Evolutionary conservation across 169 alveolate species (phyloP), one percentile per base, ranked within the genome.

Genomic region (Plasmodium inui): DNA sequence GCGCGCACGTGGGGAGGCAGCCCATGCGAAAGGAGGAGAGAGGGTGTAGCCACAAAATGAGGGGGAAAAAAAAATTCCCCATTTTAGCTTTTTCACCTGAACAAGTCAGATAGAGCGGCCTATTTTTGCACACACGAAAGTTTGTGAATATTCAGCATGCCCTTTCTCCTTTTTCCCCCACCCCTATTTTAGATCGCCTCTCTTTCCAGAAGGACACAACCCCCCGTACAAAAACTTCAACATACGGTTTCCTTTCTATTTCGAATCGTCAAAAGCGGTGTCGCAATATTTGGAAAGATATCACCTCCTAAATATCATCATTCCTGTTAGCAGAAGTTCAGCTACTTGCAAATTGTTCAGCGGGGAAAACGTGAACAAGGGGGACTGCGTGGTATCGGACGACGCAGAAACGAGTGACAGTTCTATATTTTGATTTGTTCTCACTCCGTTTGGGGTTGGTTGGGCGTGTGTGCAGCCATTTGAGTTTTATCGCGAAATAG

Each of bases 241-340:
- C 61, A 91, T 91, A 44, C 91, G 95, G 10, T 91, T 91, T 82
- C 95, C 95, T 39, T 91, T 81, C 83, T 82, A 91, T 37, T 91
- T 46, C 41, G 92, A 91, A 71, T 44, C 95, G 7, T 80, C 95
- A 70, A 91, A 82, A 44, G 92, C 92, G 39, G 32, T 70, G 39
- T 81, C 95, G 19, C 95, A 91, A 26, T 91, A 81, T 71, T 34
- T 91, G 34, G 91, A 91, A 57, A 73, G 46, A 82, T 82, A 81
- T 71, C 76, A 81, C 67, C 92, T 91, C 44, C 83, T 91, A 82
- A 91, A 91, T 82, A 53, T 91, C 41, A 91, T 91, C 53, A 72
- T 91, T 81, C 95, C 95, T 9, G 95, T 91, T 4, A 91, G 83
- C 30, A 91, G 55, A 53, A 71, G 57, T 81, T 41, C 72, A 37